Percentiles rank a stretch among this genome's conserved stretches.
Conservation (phyloP, 176 grass and related monocot species). For the Dendrocalamus sinicus region DNA sequence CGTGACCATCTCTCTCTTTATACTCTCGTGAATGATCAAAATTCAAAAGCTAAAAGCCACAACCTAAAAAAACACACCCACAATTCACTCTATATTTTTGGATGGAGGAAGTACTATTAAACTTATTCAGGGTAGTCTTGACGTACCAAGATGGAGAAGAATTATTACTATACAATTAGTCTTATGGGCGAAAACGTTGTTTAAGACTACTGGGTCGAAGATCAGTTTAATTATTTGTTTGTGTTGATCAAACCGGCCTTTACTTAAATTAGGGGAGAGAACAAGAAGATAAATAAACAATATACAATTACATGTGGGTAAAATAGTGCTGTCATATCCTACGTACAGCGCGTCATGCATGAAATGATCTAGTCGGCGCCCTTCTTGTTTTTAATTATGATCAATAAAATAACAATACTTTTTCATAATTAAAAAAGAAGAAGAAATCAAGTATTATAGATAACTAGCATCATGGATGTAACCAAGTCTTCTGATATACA, state of each 20-base stretch:
- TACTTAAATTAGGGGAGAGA: not conserved
- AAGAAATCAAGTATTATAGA: not conserved
- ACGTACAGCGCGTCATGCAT: not conserved
- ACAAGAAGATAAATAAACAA: not conserved
- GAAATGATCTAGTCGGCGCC: not conserved
- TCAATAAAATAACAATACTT: not conserved
- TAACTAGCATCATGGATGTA: not conserved
- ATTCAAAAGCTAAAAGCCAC: too few species aligned
- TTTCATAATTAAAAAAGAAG: not conserved
- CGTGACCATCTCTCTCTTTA: too few species aligned
- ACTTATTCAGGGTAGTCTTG: not conserved
- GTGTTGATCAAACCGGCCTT: slow-evolving; percentile 22
- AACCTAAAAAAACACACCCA: too few species aligned
- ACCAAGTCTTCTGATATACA: slow-evolving; percentile 20
- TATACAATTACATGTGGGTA: not conserved
- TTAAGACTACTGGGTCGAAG: slow-evolving; percentile 19
- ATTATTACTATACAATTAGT: not conserved
- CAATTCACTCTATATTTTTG: too few species aligned
- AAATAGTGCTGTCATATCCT: not conserved
- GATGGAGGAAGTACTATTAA: too few species aligned
- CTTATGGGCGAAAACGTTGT: not conserved
- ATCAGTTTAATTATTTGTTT: not conserved
- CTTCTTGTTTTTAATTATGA: not conserved
- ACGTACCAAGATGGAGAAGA: not conserved
- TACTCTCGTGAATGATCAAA: too few species aligned